Conservation (phyloP, 441 rosid species). For the Cnidoscolus chayamansa region DNA sequence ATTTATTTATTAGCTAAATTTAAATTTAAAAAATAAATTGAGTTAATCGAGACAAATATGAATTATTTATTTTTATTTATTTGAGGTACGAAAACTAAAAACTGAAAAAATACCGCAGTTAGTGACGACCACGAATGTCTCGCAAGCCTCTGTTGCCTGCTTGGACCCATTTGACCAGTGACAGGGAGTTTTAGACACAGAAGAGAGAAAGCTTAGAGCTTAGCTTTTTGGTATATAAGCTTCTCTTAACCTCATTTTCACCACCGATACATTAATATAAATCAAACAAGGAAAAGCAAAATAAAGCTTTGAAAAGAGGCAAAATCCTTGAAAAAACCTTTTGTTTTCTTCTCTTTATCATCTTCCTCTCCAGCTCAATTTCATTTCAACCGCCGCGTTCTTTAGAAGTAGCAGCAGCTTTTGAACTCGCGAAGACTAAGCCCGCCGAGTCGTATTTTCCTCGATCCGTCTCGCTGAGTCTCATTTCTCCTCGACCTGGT, state of each 20-base stretch:
- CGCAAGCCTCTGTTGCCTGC: slow-evolving; percentile 19
- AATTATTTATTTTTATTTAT: background rate
- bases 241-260: background rate
- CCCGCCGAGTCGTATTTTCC: background rate
- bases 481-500: slow-evolving; percentile 23
- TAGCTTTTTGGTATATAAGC: slow-evolving; percentile 24
- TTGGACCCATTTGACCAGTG: slow-evolving; percentile 53
- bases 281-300: background rate
- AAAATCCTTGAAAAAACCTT: slow-evolving; percentile 10
- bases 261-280: no score
- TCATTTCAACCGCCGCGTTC: slow-evolving; percentile 18
- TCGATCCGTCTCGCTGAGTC: slow-evolving; percentile 51
- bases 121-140: slow-evolving; percentile 49
- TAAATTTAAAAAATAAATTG: no score
- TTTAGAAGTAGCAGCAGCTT: slow-evolving; percentile 1
- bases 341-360: slow-evolving; percentile 30
- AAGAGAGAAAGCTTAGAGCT: slow-evolving; percentile 11
- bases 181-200: slow-evolving; percentile 6
- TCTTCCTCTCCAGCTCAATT: slow-evolving; percentile 30
- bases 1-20: no score
- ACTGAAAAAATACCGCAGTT: slow-evolving; percentile 12
- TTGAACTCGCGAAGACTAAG: background rate
- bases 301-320: background rate
- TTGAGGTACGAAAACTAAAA: background rate
- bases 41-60: no score